Evolutionary conservation across 2,329 filamentous ascomycete genomes (phyloP), one percentile per base, ranked within the genome.

Genomic region (Hymenoscyphus occultus): DNA sequence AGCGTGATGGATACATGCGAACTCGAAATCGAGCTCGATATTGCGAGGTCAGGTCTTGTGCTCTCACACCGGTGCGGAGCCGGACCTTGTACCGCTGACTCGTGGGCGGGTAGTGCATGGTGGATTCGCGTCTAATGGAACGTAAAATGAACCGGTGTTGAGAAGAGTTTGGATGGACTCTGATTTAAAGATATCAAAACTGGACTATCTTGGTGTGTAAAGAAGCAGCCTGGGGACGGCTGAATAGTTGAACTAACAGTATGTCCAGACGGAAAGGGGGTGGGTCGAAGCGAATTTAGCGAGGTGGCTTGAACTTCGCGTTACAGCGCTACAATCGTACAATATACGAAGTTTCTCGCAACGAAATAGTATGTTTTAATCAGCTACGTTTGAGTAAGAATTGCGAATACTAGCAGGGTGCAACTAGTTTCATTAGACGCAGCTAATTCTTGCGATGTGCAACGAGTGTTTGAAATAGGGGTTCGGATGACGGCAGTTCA

Each of bases 11-110:
- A 54, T 19, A 22, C 9, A 54, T 54, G 22, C 19, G 19, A 28
- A 54, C 13, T 28, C 48, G 10, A 54, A 54, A 13, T 35, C 35
- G 35, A 35, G 9, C 35, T 35, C 9, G 35, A 6, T 10, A 7
- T 35, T 35, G 35, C 5, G 35, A 35, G 5, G 35, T 54, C 22
- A 54, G 13, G 48, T 28, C 19, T 54, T 28, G 48, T 10, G 10
- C 48, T 54, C 48, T 54, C 48, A 51, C 45, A 51, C 45, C 22
- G 48, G 48, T 54, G 48, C 57, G 31, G 45, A 62, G 60, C 51
- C 48, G 45, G 60, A 19, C 60, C 13, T 56, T 62, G 56, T 56
- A 31, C 39, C 16, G 35, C 60, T 62, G 60, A 62, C 60, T 62
- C 39, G 58, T 42, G 19, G 9, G 19, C 45, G 22, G 10, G n/a